These are phyloP conservation scores for Lactarius hatsudake DNA, from an alignment of 768 basidiomycete species.

Conservation along the genomic window DNA sequence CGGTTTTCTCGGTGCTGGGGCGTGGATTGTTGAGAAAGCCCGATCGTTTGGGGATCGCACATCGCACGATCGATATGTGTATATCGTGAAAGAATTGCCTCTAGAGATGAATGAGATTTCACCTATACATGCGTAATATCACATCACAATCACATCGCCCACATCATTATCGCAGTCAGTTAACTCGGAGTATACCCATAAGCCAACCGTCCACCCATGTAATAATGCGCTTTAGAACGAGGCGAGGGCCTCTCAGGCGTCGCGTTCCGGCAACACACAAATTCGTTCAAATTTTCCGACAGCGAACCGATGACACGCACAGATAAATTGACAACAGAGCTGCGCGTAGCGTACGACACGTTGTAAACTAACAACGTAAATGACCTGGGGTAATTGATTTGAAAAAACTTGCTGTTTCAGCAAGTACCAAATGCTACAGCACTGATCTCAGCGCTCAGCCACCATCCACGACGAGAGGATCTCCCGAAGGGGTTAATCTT, in stretches of 20 bases:
- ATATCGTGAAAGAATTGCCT: background rate
- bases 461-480: background rate
- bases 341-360: conserved; percentile 18
- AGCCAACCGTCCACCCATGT: background rate
- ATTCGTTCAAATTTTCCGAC: background rate
- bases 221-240: too few species aligned
- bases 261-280: too few species aligned
- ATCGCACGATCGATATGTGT: background rate
- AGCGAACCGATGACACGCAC: background rate
- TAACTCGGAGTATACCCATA: too few species aligned
- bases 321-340: conserved; percentile 21
- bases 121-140: background rate
- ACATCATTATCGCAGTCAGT: too few species aligned
- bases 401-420: background rate
- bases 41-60: background rate
- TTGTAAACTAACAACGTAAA: conserved; percentile 15
- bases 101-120: too few species aligned
- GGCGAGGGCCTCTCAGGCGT: too few species aligned
- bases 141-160: too few species aligned
- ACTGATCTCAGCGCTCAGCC: background rate
- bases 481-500: background rate
- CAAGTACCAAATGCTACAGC: background rate
- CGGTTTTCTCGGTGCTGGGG: background rate
- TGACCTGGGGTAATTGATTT: conserved; percentile 28
- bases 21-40: background rate